Conservation (phyloP, 495 filamentous ascomycete genomes). For the Saxispiralis lemnorum region DNA sequence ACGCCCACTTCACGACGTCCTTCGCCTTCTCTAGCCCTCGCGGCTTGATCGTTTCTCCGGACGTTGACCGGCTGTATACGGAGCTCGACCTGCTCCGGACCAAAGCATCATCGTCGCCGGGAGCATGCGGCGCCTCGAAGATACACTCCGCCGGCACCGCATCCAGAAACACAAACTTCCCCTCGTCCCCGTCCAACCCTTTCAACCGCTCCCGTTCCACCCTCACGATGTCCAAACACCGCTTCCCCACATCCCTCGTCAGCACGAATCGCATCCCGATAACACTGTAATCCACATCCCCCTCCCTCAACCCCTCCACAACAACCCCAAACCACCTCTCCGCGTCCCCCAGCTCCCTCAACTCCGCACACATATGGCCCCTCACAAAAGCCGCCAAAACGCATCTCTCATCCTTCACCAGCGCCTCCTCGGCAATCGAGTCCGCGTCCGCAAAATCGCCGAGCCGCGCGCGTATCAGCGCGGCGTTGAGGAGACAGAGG, state of each 20-base stretch:
- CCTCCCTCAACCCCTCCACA: not conserved
- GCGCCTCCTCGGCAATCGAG: not conserved
- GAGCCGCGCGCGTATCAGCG: slow-evolving; percentile 8
- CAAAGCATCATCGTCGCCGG: not conserved
- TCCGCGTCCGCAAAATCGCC: slow-evolving; percentile 5
- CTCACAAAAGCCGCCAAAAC: slow-evolving; percentile 2
- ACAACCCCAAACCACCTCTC: slow-evolving; percentile 3
- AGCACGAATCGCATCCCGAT: slow-evolving; percentile 8
- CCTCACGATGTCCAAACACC: not conserved
- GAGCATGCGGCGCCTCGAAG: slow-evolving; percentile 10
- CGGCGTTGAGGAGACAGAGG: slow-evolving; percentile 6
- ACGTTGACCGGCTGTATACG: not conserved
- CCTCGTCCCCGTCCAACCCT: not conserved
- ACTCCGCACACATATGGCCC: slow-evolving; percentile 4
- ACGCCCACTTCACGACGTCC: not conserved
- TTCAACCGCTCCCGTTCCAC: not conserved
- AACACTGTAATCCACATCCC: not conserved
- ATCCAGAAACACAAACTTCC: not conserved
- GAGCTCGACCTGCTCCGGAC: not conserved
- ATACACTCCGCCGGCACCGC: slow-evolving; percentile 9
- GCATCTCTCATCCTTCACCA: not conserved
- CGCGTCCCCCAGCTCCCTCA: slow-evolving; percentile 1
- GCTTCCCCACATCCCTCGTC: not conserved
- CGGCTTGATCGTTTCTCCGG: not conserved
- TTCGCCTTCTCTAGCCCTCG: not conserved